Percentiles rank a stretch among this genome's conserved stretches.
Evolutionary conservation across 306 rosid species (phyloP).

Genomic region (Lagenaria siceraria): DNA sequence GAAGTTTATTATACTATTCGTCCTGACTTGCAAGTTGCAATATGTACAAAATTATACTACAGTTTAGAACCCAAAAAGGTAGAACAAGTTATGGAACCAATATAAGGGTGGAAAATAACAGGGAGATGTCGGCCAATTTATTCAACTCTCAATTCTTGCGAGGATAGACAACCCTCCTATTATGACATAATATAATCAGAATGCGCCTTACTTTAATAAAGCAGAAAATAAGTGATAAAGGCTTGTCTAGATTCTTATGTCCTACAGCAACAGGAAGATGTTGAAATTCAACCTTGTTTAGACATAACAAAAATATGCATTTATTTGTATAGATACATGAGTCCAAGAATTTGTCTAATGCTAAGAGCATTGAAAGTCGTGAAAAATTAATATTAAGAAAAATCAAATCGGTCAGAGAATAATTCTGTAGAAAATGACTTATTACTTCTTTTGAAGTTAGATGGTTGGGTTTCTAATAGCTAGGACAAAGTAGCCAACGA

Average conservation of each 20-base stretch:
- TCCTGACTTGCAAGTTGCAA: background rate
- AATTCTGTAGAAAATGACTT: background rate
- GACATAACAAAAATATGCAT: background rate
- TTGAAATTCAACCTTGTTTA: background rate
- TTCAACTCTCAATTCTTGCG: background rate
- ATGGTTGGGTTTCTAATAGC: background rate
- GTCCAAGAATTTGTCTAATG: background rate
- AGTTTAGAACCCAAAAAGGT: background rate
- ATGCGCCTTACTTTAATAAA: background rate
- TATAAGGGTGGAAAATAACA: background rate
- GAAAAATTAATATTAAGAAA: background rate
- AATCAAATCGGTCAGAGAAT: background rate
- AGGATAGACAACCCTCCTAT: background rate
- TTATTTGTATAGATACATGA: background rate
- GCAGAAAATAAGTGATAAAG: background rate
- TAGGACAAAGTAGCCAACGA: background rate
- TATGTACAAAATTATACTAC: background rate
- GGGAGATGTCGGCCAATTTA: constrained; percentile 1
- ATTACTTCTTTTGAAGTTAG: background rate
- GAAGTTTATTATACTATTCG: background rate
- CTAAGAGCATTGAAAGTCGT: background rate
- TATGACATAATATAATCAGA: background rate
- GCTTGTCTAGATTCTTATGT: constrained; percentile 8
- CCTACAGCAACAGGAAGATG: constrained; percentile 14
- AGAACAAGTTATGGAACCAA: background rate